Base-by-base conservation (phyloP, 179 eudicot species). In the Silene vulgaris region DNA sequence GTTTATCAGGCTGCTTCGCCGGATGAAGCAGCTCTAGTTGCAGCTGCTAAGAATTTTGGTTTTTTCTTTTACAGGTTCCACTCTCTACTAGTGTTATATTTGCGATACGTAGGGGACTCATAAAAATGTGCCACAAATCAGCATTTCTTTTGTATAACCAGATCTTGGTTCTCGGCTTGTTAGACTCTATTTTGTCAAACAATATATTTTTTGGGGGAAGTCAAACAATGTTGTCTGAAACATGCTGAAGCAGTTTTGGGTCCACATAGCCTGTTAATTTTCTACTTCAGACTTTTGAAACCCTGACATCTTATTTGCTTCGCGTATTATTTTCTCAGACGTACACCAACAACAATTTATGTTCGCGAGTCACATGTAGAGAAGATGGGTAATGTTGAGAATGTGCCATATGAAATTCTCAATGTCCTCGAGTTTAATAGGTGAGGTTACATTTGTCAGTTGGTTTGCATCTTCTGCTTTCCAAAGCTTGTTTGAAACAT, bases 381-480 rank as follows among this genome's bases (percentile, higher is more conserved):
- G 81, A 90, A 88, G 84, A 88, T 93, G 96, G 99, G 99, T 64
- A 83, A 84, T 79, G 79, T 89, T 73, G 82, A 89, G 79, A 95
- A 95, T 60, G 91, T 88, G 69, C 79, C 90, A 62, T 95, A 95
- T 71, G 99, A 95, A 82, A 95, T 95, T 76, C 76, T 95, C 82
- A 95, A 95, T 66, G 97, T 95, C 72, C 96, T 95, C 21, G 99
- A 95, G 85, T 95, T 95, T 74, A 95, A 95, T 81, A 95, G 99
- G 99, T 92, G 75, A 73, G 85, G 76, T n/a, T n/a, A 29, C 65
- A 67, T 57, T 1, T 37, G 57, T 85, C 65, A 16, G 21, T 37
- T 52, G 14, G 14, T n/a, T 67, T 80, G 32, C 59, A 16, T 69
- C n/a, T 45, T 63, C 68, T 76, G 26, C 50, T 48, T 65, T 59